phyloP scores from a whole-genome alignment of 2,329 filamentous ascomycete genomes.

The Lachnellula cervina region DNA sequence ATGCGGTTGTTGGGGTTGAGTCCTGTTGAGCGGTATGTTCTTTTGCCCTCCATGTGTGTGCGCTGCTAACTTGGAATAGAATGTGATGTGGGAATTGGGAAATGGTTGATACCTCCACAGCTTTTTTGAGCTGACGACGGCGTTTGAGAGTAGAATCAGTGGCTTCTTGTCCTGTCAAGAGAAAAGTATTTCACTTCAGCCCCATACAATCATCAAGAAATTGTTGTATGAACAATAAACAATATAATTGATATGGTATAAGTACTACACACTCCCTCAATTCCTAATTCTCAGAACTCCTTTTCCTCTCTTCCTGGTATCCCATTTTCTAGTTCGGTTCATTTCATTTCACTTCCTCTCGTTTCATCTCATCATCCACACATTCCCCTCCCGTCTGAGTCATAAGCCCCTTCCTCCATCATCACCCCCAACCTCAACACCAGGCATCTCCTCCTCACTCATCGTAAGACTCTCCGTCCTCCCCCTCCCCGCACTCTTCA shows the following conservation, averaged over 20 bases:
- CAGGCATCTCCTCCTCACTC: neutral
- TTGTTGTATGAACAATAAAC: neutral
- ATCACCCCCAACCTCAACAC: neutral
- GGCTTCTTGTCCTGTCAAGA: neutral
- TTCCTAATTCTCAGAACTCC: neutral
- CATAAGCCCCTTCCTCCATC: constrained; percentile 1
- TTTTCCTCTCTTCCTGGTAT: neutral
- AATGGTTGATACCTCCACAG: too few relatives aligned
- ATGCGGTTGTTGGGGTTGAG: constrained; percentile 76
- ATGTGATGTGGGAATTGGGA: constrained; percentile 4
- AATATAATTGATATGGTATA: neutral
- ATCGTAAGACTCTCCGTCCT: neutral
- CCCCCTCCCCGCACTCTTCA: neutral
- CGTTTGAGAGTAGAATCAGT: neutral
- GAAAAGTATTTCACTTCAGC: neutral
- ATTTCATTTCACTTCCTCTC: neutral
- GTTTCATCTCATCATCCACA: neutral
- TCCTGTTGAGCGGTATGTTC: constrained; percentile 55
- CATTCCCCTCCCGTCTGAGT: neutral
- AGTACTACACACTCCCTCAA: neutral
- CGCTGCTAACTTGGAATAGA: constrained; percentile 7
- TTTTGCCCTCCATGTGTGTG: neutral
- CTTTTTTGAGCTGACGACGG: neutral
- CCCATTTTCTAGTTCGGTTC: too few relatives aligned
- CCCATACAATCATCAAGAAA: neutral